Base-by-base conservation (phyloP, 2,329 filamentous ascomycete genomes). In the Neoscytalidium dimidiatum region DNA sequence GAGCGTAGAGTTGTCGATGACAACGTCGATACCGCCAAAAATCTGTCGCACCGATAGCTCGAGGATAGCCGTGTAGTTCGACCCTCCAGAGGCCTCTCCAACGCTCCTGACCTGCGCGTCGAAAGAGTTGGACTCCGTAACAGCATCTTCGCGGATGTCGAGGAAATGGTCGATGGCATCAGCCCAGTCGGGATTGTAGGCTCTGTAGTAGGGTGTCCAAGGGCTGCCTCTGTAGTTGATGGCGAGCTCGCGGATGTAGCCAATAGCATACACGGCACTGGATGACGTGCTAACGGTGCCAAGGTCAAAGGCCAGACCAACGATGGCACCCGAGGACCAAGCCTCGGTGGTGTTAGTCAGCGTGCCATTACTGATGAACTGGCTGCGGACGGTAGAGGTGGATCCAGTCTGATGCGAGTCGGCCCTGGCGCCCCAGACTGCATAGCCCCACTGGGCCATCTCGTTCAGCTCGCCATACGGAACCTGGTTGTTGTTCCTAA, bases 391-490 rank as follows among this genome's bases (percentile, higher is more conserved):
- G 3, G 68, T 67, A 9, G 68, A 66, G 1, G 67, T 61, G 9
- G 69, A 66, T 4, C 78, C 79, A 3, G 75, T 72, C 4, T 71
- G 67, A 17, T 72, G 71, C 1, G 76, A 74, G 11, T 67, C 71
- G 21, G 73, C 70, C 21, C 71, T 73, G 7, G 78, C 75, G n/a
- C 78, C 78, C 64, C 80, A 75, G 26, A 81, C 74, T 4, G 73
- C 74, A 21, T 78, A 73, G 19, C 80, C 80, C 78, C 79, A 82
- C 7, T 73, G 71, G 26, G 79, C 79, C 76, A 80, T 79, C 38
- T 81, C 75, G 28, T 67, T 65, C n/a, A 71, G 69, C 64, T 81
- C 75, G 3, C 73, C 64, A 69, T 77, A 81, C 3, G 64, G 66
- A 4, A 66, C 62, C 19, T 74, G 71, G 67, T 76, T 71, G 35